Base-by-base conservation (phyloP, 163 green algal genomes). In the Chlorella variabilis region DNA sequence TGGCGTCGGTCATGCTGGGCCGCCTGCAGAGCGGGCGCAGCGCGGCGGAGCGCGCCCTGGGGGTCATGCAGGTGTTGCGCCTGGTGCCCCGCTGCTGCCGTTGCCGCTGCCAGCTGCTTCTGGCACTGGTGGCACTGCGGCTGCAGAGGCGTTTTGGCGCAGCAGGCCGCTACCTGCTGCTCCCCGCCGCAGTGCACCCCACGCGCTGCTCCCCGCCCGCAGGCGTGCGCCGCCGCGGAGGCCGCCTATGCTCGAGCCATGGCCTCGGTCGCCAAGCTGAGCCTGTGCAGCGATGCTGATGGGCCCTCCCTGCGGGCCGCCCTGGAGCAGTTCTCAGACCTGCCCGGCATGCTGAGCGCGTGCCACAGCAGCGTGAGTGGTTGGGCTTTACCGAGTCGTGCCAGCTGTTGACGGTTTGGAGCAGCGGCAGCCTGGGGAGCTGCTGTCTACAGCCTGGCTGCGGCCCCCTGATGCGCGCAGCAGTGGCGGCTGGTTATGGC, bases 171-270 rank as follows among this genome's bases (percentile, higher is more conserved):
- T n/a, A 29, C 23, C 18, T 63, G 54, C 54, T 63, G 18, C 20
- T 11, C 23, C 18, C 23, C 54, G 23, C 54, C 54, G 20, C n/a
- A n/a, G n/a, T n/a, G n/a, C n/a, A n/a, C n/a, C n/a, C n/a, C n/a
- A n/a, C 20, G 54, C 54, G 5, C 23, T 29, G 18, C 23, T 33
- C 11, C 45, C 31, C 36, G 29, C 39, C 27, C 85, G 65, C 81
- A 89, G 45, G 87, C 86, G 3, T 78, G 93, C 48, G 86, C 89
- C 7, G 75, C 81, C 21, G 90, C 90, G 13, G 90, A 96, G 84
- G 65, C 70, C 1, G 84, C 87, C 0, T 94, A 93, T 77, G 79
- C 82, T 0, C 71, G 80, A 23, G 83, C 89, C 23, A 87, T 96
- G 84, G 77, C 75, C 0, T 73, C 84, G 2, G 77, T 82, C 9